Evolutionary conservation across 75 land plant species (phyloP), one percentile per base, ranked within the genome.

Genomic region (Pseudotsuga menziesii): DNA sequence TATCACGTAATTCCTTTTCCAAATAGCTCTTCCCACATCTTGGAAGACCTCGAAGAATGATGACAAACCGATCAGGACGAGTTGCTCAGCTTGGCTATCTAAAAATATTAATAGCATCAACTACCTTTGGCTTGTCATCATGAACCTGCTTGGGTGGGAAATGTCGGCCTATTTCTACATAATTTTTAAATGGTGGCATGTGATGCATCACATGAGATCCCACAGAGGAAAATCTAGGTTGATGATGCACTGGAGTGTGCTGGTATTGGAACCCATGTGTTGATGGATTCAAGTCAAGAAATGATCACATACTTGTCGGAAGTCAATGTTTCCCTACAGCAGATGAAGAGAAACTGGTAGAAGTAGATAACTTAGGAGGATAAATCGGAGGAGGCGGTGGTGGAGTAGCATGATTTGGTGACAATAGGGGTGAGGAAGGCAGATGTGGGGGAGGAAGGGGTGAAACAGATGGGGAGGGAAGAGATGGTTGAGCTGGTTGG

Each of bases 21-120:
- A 93, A 76, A 77, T 93, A 93, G 80, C 96, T 93, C 77, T 93
- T 93, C 32, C 96, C 96, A 84, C 96, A 91, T 41, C 96, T 93
- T 84, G 96, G 96, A 79, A 93, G 90, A 13, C 96, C 96, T 61
- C 93, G 91, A 73, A 93, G 91, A 23, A 93, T 90, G 17, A 93
- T 75, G 52, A 86, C 96, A 77, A 93, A 72, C 82, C 86, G 87
- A 80, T 87, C 96, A 32, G 96, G 96, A 3, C 96, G 91, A 19
- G 85, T 80, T 44, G 84, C 81, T 32, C 96, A 85, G 71, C 88
- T 82, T 26, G 96, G 91, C 3, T 63, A 78, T 82, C 77, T 85
- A 64, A 93, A 88, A 48, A 93, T 78, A 41, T 78, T 76, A 7
- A 81, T 73, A 63, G 96, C 96, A 84, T 91, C 85, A 75, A 90